phyloP scores from a whole-genome alignment of 345 rosid genomes.

The Gynandropsis gynandra region DNA sequence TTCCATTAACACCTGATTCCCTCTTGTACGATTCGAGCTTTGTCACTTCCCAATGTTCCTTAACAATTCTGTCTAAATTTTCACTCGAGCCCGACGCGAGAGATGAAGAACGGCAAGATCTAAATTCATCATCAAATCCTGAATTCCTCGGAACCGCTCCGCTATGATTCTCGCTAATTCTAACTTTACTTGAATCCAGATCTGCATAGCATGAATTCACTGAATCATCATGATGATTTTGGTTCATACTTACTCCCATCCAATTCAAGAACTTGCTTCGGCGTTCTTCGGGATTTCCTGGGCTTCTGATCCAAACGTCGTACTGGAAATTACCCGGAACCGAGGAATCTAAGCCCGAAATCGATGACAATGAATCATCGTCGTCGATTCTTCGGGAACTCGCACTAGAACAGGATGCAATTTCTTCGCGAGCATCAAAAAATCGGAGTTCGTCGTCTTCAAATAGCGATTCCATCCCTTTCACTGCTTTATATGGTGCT shows the following conservation, averaged over 20 bases:
- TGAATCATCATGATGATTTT: constrained; percentile 3
- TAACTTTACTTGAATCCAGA: constrained; percentile 8
- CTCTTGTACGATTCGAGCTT: too few relatives aligned
- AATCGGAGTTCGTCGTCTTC: constrained; percentile 56
- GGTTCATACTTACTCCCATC: constrained; percentile 37
- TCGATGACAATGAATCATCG: constrained; percentile 7
- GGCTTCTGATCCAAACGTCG: constrained; percentile 62
- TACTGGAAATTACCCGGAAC: constrained; percentile 28
- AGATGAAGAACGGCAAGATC: constrained; percentile 40
- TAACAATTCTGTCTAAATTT: constrained; percentile 14
- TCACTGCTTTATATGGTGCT: too few relatives aligned
- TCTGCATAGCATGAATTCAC: constrained; percentile 20
- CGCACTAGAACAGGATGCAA: constrained; percentile 35
- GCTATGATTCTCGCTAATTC: constrained; percentile 11
- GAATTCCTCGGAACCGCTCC: constrained; percentile 44
- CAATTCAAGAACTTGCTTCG: constrained; percentile 49
- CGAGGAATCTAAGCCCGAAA: not conserved
- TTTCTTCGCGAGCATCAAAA: constrained; percentile 68
- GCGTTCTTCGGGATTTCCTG: constrained; percentile 48
- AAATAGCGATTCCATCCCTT: constrained; percentile 47
- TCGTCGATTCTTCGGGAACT: not conserved
- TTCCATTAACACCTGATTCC: constrained; percentile 32
- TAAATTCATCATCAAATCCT: constrained; percentile 43
- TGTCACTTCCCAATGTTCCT: constrained; percentile 21
- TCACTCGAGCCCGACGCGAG: constrained; percentile 23